Percentiles rank a stretch among this genome's conserved stretches.
These are phyloP conservation scores for Aspergillus japonicus DNA, from an alignment of 2,329 filamentous ascomycete genomes.

Conservation along the genomic window DNA sequence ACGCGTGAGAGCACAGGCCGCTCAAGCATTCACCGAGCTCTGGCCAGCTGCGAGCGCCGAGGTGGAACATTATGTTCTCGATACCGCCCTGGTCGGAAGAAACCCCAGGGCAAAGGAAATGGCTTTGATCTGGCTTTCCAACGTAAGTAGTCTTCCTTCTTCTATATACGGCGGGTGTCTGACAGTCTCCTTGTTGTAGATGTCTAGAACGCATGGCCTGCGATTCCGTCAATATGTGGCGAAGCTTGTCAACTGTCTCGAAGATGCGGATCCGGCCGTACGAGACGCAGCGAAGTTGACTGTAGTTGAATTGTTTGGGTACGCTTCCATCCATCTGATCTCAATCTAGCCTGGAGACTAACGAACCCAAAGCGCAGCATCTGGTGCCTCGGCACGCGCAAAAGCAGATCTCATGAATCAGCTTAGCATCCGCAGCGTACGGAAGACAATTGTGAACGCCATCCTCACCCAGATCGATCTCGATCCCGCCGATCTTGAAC, in stretches of 20 bases:
- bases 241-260: constrained; percentile 77
- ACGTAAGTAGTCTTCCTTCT: constrained; percentile 51
- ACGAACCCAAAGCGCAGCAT: constrained; percentile 34
- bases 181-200: constrained; percentile 48
- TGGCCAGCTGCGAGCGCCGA: constrained; percentile 69
- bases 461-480: constrained; percentile 74
- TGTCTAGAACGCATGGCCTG: constrained; percentile 76
- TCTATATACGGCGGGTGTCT: constrained; percentile 11
- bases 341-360: not conserved
- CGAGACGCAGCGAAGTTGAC: constrained; percentile 79
- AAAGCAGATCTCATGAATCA: constrained; percentile 88
- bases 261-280: constrained; percentile 85
- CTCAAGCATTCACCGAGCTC: constrained; percentile 73
- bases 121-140: constrained; percentile 79
- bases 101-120: constrained; percentile 82
- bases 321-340: constrained; percentile 24
- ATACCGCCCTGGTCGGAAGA: constrained; percentile 73
- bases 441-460: constrained; percentile 78
- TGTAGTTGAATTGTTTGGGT: constrained; percentile 85
- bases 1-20: constrained; percentile 72
- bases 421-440: constrained; percentile 77
- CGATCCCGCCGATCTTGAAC: constrained; percentile 12
- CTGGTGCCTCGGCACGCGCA: constrained; percentile 74
- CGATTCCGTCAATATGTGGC: constrained; percentile 83
- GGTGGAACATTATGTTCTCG: constrained; percentile 77